Evolutionary conservation across 805 yeast genomes (phyloP).

Genomic region (Candida khao-thaluensis): DNA sequence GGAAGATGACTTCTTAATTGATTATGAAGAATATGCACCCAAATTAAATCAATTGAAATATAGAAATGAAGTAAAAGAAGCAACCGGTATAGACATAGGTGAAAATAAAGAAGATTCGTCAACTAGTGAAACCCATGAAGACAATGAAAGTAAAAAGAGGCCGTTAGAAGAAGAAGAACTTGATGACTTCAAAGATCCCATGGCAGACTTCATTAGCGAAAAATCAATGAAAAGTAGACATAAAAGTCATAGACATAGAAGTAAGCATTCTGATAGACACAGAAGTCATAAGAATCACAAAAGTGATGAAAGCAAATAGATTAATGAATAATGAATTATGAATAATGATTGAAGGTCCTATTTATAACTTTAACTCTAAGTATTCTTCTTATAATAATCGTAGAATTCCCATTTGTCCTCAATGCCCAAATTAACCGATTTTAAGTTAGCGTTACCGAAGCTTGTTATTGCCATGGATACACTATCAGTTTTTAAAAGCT

Average conservation of each 20-base stretch:
- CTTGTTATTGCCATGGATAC: slow-evolving; percentile 20
- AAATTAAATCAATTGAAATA: slow-evolving; percentile 8
- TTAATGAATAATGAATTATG: slow-evolving; percentile 4
- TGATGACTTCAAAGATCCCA: slow-evolving; percentile 35
- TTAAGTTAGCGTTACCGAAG: slow-evolving; percentile 35
- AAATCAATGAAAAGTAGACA: slow-evolving; percentile 20
- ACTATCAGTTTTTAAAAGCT: slow-evolving; percentile 24
- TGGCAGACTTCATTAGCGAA: slow-evolving; percentile 19
- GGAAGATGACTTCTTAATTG: slow-evolving; percentile 42
- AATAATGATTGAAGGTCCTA: neutral
- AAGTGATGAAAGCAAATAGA: neutral
- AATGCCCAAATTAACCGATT: slow-evolving; percentile 29
- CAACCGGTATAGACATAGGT: neutral
- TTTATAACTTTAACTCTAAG: too few species aligned
- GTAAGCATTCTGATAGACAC: slow-evolving; percentile 5
- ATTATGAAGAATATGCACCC: slow-evolving; percentile 21
- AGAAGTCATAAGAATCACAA: slow-evolving; percentile 1
- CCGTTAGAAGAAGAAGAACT: slow-evolving; percentile 20
- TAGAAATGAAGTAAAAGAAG: neutral
- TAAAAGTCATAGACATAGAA: slow-evolving; percentile 5
- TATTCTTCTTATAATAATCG: slow-evolving; percentile 17
- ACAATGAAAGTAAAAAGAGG: slow-evolving; percentile 5
- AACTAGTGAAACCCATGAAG: neutral
- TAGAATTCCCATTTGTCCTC: slow-evolving; percentile 31
- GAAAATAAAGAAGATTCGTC: neutral